Evolutionary conservation across 2,329 filamentous ascomycete species (phyloP), one percentile per base, ranked within the genome.

Genomic region (Colletotrichum shisoi): DNA sequence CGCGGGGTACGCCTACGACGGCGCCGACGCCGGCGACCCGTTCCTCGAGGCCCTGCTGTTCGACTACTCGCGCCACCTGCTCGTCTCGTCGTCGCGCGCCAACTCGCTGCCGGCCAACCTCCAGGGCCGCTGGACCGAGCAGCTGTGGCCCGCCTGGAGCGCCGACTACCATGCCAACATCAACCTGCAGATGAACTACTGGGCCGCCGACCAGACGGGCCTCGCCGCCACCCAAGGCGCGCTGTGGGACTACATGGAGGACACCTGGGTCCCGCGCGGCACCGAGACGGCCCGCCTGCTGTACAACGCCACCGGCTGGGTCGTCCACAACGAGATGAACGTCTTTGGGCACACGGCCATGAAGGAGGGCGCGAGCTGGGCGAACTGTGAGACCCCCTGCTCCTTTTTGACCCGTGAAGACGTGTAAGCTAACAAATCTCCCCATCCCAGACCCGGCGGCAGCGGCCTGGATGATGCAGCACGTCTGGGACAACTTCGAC

Each of bases 161-260:
- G 81, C 78, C 2, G 85, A 88, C 70, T 88, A 87, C 63, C 85
- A 87, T 59, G 78, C 81, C 45, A 85, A 88, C 68, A 87, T 88
- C 71, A 88, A 88, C 63, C 63, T 87, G 0, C 84, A 88, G 69
- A 88, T 87, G 86, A 88, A 87, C 66, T 81, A 87, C 70, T 88
- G 86, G 85, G 77, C 76, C 1, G 80, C 81, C 2, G 84, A 86
- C 40, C 79, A 84, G 59, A 85, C 83, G 0, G 84, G 84, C 0
- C 74, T 87, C 0, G 79, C 78, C 0, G 75, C 75, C 2, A 77
- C 84, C 0, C 79, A 84, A 53, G 72, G 74, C 0, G 79, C 82
- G 0, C 73, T 86, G 0, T 87, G 83, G 80, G 75, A 82, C 8
- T 86, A 84, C 62, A 86, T 88, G 75, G 69, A 76, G 5, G 74